Evolutionary conservation across 2,329 filamentous ascomycete genomes (phyloP), one percentile per base, ranked within the genome.

Genomic region (Penicillium sp.): DNA sequence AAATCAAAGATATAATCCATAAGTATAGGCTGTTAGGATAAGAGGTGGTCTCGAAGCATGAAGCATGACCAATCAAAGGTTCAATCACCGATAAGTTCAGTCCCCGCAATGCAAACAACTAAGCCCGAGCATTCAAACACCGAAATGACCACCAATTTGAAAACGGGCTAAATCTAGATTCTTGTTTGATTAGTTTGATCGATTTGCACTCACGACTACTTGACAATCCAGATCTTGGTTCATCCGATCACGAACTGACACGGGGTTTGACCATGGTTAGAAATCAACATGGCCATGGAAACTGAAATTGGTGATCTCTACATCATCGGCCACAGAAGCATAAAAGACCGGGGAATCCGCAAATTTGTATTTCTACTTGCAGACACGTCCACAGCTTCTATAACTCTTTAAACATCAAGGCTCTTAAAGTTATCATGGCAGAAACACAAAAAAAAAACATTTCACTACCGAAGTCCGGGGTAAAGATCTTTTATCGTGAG

Each of bases 401-500:
- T 35, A 35, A 3, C 6, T n/a, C n/a, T 7, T n/a, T 4, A 35
- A 35, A 15, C 14, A 15, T n/a, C 15, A 35, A n/a, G 1, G 5
- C 7, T 15, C 6, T 14, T 8, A 7, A 7, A n/a, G 31, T 40
- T 9, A 40, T 40, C 35, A 40, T 40, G 35, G 35, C 35, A 8
- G n/a, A 40, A 40, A 40, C 18, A 27, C 43, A 29, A 20, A n/a
- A 44, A 12, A 51, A 51, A 11, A 26, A 41, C 8, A 45, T 45
- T 29, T 5, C 9, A 6, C 27, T 51, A 11, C 7, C 49, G 26
- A 40, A 41, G 33, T 52, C 51, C 2, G 51, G 51, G 11, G 41
- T 51, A 6, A 67, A 65, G 6, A 58, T 78, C 53, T 78, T 76
- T 67, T 77, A 75, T 51, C 70, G 74, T 14, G 67, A 73, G 59